A percentile compares a stretch with the other conserved stretches of the same genome.
Conservation (phyloP, 108 stramenopile species). For the Thalassiosira profunda region DNA sequence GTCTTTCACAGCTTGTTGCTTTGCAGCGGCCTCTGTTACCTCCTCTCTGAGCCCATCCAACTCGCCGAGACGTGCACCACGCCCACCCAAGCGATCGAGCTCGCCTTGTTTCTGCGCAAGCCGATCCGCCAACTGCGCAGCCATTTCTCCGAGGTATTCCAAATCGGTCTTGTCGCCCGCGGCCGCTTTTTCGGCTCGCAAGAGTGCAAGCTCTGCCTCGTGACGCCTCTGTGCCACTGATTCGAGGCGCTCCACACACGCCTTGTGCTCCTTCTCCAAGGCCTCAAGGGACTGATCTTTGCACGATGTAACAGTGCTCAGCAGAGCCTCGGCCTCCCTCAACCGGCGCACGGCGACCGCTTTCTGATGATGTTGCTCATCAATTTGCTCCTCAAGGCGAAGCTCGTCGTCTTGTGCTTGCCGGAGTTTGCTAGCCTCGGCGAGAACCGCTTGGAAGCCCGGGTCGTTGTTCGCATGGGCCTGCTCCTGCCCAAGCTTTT, state of each 20-base stretch:
- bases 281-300: slow-evolving; percentile 1
- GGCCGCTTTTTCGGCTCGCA: background rate
- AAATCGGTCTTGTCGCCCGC: background rate
- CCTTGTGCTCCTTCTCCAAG: slow-evolving; percentile 3
- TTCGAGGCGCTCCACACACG: background rate
- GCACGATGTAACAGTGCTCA: background rate
- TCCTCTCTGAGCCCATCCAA: slow-evolving; percentile 19
- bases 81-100: slow-evolving; percentile 26
- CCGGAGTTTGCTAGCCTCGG: slow-evolving; percentile 53
- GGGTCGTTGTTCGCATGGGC: background rate
- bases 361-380: slow-evolving; percentile 6
- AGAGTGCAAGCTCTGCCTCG: slow-evolving; percentile 7
- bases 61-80: background rate
- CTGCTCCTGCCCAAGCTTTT: slow-evolving; percentile 21
- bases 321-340: background rate
- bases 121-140: slow-evolving; percentile 41
- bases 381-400: slow-evolving; percentile 49
- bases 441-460: slow-evolving; percentile 19
- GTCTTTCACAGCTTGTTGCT: slow-evolving; percentile 5
- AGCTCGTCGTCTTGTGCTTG: slow-evolving; percentile 77
- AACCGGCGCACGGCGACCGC: slow-evolving; percentile 13
- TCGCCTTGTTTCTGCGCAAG: slow-evolving; percentile 48
- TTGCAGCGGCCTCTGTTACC: slow-evolving; percentile 13
- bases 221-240: background rate
- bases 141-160: slow-evolving; percentile 9